Conservation (phyloP, 805 yeast species). For the Sugiyamaella floridensis region DNA sequence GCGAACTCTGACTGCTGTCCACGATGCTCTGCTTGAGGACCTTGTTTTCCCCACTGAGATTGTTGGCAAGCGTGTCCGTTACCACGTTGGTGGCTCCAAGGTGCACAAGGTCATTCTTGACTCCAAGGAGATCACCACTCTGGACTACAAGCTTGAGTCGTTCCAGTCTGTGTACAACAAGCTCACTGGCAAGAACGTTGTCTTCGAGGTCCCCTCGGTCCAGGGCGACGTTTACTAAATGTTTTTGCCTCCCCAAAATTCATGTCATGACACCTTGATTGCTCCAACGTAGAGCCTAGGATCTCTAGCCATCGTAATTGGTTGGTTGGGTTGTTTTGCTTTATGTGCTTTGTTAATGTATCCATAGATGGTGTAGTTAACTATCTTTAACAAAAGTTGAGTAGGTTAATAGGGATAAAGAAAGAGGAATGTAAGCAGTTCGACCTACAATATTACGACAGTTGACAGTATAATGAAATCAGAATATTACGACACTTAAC, state of each 20-base stretch:
- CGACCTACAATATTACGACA: no score
- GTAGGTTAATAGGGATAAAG: no score
- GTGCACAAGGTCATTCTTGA: conserved; percentile 95
- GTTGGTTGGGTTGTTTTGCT: neutral
- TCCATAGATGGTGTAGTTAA: neutral
- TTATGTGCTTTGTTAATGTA: neutral
- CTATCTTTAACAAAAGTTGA: neutral
- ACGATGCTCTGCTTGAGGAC: conserved; percentile 97
- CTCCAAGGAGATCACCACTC: conserved; percentile 93
- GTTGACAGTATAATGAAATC: no score
- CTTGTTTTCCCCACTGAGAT: conserved; percentile 99
- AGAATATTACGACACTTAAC: no score
- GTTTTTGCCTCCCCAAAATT: neutral
- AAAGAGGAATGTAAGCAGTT: no score
- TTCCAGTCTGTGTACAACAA: conserved; percentile 98
- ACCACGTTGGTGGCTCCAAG: conserved; percentile 98
- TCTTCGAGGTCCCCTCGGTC: conserved; percentile 75
- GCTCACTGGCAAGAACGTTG: conserved; percentile 99
- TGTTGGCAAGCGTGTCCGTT: conserved; percentile 98
- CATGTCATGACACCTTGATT: neutral
- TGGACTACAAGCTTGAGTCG: conserved; percentile 98
- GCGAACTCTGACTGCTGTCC: conserved; percentile 97
- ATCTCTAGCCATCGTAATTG: neutral
- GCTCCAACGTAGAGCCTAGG: neutral
- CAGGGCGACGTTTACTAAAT: conserved; percentile 33